Evolutionary conservation across 163 green algal genomes (phyloP).

Genomic region (Scenedesmus sp.): DNA sequence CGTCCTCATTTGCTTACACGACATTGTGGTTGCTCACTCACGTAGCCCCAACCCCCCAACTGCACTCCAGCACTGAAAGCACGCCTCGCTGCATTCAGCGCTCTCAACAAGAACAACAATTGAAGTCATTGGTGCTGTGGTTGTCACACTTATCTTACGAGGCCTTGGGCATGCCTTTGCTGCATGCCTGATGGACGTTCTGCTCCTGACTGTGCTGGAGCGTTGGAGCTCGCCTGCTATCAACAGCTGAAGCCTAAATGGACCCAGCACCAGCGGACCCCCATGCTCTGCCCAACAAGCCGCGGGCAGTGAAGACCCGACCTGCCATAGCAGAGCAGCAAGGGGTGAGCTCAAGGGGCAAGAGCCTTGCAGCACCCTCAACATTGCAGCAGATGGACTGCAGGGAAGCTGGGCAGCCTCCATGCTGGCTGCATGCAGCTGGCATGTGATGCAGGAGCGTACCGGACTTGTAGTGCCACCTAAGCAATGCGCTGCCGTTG

Average conservation of each 20-base stretch:
- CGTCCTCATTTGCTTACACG: not conserved
- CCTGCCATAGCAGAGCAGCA: constrained; percentile 6
- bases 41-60: not conserved
- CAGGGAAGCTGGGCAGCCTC: not conserved
- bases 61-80: not conserved
- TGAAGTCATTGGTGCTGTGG: not conserved
- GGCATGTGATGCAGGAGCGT: not conserved
- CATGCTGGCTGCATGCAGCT: not conserved
- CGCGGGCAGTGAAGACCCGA: constrained; percentile 44
- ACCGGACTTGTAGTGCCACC: not conserved
- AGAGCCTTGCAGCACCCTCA: not conserved
- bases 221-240: not conserved
- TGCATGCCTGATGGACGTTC: not conserved
- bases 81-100: not conserved
- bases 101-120: not conserved
- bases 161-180: not conserved
- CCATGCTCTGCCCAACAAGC: constrained; percentile 26
- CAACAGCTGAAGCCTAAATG: not conserved
- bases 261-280: not conserved
- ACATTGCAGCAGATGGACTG: not conserved
- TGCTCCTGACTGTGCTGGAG: constrained; percentile 17
- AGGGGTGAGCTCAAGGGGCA: not conserved
- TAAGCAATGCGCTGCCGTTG: not conserved
- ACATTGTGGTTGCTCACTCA: not conserved
- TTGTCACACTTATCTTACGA: not conserved